These are phyloP conservation scores for Theobroma cacao DNA, from an alignment of 345 rosid species.

Conservation along the genomic window DNA sequence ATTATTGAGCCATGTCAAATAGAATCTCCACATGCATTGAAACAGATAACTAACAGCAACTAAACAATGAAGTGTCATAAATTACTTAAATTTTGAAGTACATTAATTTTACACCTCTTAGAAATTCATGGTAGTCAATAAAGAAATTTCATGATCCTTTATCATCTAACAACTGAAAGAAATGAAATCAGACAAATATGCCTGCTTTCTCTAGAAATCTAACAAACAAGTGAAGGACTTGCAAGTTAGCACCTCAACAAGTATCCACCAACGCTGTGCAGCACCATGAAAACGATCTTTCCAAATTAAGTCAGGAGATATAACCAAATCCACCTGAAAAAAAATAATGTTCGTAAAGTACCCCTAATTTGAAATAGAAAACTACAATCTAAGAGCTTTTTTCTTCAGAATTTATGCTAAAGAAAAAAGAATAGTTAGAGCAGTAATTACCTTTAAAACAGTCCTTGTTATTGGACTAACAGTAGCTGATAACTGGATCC, in stretches of 20 bases:
- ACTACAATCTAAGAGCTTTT: background rate
- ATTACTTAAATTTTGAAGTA: background rate
- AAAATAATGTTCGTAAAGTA: constrained; percentile 9
- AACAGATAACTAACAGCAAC: background rate
- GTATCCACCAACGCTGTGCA: constrained; percentile 95
- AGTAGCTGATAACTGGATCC: constrained; percentile 75
- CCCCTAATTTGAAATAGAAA: background rate
- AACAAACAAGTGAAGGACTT: constrained; percentile 7
- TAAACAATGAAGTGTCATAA: background rate
- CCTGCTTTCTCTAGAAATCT: background rate
- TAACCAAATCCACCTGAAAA: constrained; percentile 78
- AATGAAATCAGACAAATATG: background rate
- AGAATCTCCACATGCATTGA: background rate
- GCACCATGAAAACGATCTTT: constrained; percentile 94
- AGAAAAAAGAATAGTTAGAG: background rate
- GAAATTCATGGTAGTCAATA: background rate
- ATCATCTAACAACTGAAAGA: background rate
- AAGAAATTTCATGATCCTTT: background rate
- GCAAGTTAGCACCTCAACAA: constrained; percentile 67
- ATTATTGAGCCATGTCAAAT: background rate
- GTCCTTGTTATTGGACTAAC: constrained; percentile 98
- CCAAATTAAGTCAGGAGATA: constrained; percentile 84
- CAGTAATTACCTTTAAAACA: constrained; percentile 75
- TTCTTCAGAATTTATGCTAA: constrained; percentile 9
- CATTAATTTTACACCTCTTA: background rate